Evolutionary conservation across 306 rosid genomes (phyloP).

Genomic region (Acacia acuminata): DNA sequence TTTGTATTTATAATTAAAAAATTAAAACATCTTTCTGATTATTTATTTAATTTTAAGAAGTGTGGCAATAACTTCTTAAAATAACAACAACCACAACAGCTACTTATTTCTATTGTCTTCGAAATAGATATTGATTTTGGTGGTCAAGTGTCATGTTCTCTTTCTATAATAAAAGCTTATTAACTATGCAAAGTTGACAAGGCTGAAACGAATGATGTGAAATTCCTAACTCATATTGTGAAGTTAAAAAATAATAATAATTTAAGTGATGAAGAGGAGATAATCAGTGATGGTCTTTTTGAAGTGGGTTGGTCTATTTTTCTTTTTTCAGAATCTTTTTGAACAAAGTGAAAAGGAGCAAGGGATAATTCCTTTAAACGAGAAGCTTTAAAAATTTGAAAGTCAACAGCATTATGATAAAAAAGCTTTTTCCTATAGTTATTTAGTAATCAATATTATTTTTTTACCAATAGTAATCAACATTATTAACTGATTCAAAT

Average conservation of each 20-base stretch:
- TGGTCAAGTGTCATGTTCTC: neutral
- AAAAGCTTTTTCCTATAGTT: neutral
- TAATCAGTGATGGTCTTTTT: neutral
- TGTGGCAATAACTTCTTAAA: too few relatives aligned
- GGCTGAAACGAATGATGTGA: neutral
- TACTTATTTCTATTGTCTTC: too few relatives aligned
- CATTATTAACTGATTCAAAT: neutral
- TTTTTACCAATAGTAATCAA: neutral
- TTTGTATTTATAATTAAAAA: too few relatives aligned
- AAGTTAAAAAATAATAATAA: too few relatives aligned
- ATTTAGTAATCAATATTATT: neutral
- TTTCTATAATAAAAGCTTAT: neutral
- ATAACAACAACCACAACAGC: too few relatives aligned
- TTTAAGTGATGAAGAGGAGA: too few relatives aligned
- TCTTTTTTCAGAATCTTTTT: neutral
- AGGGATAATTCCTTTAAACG: neutral
- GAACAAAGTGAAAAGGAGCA: too few relatives aligned
- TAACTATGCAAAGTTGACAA: neutral
- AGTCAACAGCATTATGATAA: neutral
- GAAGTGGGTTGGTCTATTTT: neutral
- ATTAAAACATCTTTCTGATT: neutral
- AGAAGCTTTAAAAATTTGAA: neutral
- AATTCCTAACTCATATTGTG: neutral
- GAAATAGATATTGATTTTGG: neutral
- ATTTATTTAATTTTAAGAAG: neutral